Evolutionary conservation across 2,329 filamentous ascomycete species (phyloP).

Genomic region (Pseudogymnoascus sp.): DNA sequence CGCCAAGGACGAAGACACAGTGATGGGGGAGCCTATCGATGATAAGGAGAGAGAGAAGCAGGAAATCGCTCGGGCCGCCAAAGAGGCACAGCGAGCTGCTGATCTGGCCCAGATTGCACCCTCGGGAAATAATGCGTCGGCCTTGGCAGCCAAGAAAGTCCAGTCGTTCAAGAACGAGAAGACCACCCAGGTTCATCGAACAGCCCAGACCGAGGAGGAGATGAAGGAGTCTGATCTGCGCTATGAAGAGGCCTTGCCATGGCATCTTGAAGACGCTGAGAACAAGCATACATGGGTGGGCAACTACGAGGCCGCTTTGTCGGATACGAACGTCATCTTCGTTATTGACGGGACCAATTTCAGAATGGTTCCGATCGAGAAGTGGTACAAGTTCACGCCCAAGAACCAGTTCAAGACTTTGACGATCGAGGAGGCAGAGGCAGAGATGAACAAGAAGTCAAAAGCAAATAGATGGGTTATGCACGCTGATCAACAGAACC

Average conservation of each 20-base stretch:
- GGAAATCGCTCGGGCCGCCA: slow-evolving; percentile 66
- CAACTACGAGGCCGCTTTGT: slow-evolving; percentile 80
- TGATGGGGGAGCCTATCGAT: slow-evolving; percentile 37
- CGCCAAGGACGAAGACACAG: slow-evolving; percentile 48
- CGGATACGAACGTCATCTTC: slow-evolving; percentile 74
- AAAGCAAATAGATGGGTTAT: slow-evolving; percentile 75
- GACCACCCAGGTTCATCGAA: slow-evolving; percentile 74
- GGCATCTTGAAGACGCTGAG: slow-evolving; percentile 95
- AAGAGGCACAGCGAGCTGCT: slow-evolving; percentile 75
- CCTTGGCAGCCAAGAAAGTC: slow-evolving; percentile 27
- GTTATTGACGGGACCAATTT: slow-evolving; percentile 63
- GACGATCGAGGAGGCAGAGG: slow-evolving; percentile 78
- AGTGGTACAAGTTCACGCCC: slow-evolving; percentile 83
- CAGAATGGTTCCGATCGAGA: slow-evolving; percentile 84
- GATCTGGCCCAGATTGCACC: slow-evolving; percentile 93
- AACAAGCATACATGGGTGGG: slow-evolving; percentile 92
- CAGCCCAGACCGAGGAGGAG: slow-evolving; percentile 60
- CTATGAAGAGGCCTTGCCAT: slow-evolving; percentile 92
- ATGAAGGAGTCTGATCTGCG: slow-evolving; percentile 65
- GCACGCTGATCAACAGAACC: slow-evolving; percentile 52
- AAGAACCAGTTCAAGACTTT: slow-evolving; percentile 73
- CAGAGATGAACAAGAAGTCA: slow-evolving; percentile 69
- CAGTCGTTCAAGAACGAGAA: slow-evolving; percentile 74
- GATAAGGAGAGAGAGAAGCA: slow-evolving; percentile 53
- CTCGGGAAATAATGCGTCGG: slow-evolving; percentile 48